A percentile compares a stretch with the other conserved stretches of the same genome.
phyloP scores from a whole-genome alignment of 768 basidiomycete species.

The Tulasnella sp. region DNA sequence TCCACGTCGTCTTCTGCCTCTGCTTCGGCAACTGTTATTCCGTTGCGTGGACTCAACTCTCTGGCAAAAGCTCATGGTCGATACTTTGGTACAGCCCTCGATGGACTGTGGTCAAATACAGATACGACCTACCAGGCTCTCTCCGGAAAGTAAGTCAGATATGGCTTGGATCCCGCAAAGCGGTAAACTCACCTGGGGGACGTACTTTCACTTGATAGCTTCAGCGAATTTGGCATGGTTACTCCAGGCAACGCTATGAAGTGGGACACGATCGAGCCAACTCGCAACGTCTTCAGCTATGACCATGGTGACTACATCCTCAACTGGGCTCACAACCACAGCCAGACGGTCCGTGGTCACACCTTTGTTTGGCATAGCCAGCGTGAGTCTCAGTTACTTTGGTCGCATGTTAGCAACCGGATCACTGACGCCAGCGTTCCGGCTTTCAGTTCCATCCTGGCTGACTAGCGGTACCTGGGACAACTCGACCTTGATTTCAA shows the following conservation, averaged over 20 bases:
- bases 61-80: slow-evolving; percentile 19
- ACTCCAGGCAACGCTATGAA: slow-evolving; percentile 16
- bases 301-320: background rate
- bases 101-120: slow-evolving; percentile 13
- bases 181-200: slow-evolving; percentile 33
- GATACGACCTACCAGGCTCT: slow-evolving; percentile 17
- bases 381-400: background rate
- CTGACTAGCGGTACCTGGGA: slow-evolving; percentile 12
- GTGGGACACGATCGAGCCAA: slow-evolving; percentile 13
- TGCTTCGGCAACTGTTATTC: background rate
- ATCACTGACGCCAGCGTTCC: too few species aligned
- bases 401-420: background rate
- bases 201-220: background rate
- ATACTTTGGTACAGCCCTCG: slow-evolving; percentile 20
- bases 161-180: slow-evolving; percentile 53
- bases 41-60: slow-evolving; percentile 3
- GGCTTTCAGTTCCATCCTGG: slow-evolving; percentile 6
- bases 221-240: slow-evolving; percentile 15
- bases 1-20: background rate
- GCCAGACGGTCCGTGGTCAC: slow-evolving; percentile 14
- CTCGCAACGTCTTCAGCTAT: background rate
- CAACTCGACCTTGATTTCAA: slow-evolving; percentile 26
- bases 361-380: slow-evolving; percentile 17
- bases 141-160: slow-evolving; percentile 33
- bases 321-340: slow-evolving; percentile 10